Evolutionary conservation across 179 eudicot species (phyloP), one percentile per base, ranked within the genome.

Genomic region (Camellia oleifera): DNA sequence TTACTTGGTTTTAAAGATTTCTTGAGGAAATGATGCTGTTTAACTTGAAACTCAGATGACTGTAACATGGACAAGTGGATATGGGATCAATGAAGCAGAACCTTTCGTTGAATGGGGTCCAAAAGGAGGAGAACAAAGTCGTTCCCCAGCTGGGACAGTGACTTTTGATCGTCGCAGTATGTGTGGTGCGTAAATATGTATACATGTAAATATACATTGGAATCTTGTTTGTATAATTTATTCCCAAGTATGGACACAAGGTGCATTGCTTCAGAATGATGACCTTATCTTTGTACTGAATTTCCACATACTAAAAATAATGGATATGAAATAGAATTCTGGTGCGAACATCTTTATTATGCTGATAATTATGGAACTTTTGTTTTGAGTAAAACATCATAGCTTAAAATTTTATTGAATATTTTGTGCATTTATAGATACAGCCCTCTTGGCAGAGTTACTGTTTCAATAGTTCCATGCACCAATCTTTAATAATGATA

Each of bases 51-150:
- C 42, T 70, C 83, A 93, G 97, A 92, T 93, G 96, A 88, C 94
- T 44, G 91, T 93, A 14, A 93, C 98, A 26, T 92, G 98, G 98
- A 93, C 97, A 20, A 93, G 98, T 75, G 98, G 98, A 69, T 93
- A 90, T 84, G 86, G 75, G 45, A 90, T 92, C 67, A 82, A 84
- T 79, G 91, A 86, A 73, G 93, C 98, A 40, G 83, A 85, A 74
- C 91, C 97, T 52, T 87, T 92, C 67, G 90, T 93, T 57, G 88
- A 92, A 83, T 93, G 97, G 97, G 93, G 96, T 75, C 79, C 81
- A 65, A 62, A 84, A 76, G 91, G 91, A 64, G 90, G 76, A 40
- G 84, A 83, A 44, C 86, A 78, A 75, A 79, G 1, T 12, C 83
- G 71, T 17, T 88, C 98, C 42, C 87, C 90, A 11, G 97, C 97